phyloP scores from a whole-genome alignment of 331 rosid genomes.

The Malus hybrid region DNA sequence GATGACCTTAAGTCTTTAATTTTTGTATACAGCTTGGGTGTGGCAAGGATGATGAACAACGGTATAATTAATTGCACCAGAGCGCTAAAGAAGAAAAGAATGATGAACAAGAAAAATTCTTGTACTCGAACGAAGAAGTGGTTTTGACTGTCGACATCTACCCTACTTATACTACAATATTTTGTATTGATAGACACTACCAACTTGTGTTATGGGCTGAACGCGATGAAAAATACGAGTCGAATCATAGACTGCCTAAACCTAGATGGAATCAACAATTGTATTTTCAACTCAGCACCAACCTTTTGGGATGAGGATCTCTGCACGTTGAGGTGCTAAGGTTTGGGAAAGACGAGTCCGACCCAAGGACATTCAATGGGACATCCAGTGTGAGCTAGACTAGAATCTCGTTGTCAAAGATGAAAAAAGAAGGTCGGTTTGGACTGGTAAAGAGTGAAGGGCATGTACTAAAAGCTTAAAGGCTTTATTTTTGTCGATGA shows the following conservation, averaged over 20 bases:
- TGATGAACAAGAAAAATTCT: neutral
- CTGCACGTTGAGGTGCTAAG: neutral
- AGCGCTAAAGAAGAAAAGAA: neutral
- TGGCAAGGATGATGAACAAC: neutral
- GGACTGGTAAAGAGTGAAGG: neutral
- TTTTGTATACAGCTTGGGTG: neutral
- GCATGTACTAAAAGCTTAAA: neutral
- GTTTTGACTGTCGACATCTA: neutral
- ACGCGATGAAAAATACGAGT: neutral
- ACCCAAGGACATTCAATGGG: neutral
- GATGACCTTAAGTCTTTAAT: neutral
- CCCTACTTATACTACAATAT: no score
- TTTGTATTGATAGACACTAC: neutral
- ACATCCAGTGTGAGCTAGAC: neutral
- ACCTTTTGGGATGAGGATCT: neutral
- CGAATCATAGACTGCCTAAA: neutral
- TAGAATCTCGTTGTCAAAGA: neutral
- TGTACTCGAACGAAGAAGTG: neutral
- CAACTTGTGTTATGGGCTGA: neutral
- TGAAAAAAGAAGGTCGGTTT: neutral
- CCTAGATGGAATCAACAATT: neutral
- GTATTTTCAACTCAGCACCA: accelerated
- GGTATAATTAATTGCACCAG: neutral
- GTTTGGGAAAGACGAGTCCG: neutral
- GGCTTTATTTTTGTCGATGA: neutral